Base-by-base conservation (phyloP, 495 filamentous ascomycete species). In the Aspergillus bridgeri region DNA sequence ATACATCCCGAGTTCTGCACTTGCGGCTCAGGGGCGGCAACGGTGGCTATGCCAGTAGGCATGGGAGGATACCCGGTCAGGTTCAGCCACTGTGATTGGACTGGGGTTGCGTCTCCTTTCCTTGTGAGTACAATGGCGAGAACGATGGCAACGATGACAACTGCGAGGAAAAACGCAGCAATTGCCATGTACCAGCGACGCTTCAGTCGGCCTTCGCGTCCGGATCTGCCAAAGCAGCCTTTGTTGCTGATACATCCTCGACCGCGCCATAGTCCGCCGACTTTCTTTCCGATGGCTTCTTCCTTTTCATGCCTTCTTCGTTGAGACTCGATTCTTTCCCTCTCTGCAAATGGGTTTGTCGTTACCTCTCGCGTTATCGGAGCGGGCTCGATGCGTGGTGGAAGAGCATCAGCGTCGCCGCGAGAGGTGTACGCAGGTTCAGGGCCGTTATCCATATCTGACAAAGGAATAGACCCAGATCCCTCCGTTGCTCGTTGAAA, bases 1-100 rank as follows among this genome's bases (percentile, higher is more conserved):
- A 91, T 82, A 59, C 92, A 96, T 5, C 79, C 83, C 3, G 83
- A 81, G 19, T 79, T 78, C 13, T 82, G 72, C 1, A 75, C 65
- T 1, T 81, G 75, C 38, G 84, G 75, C 33, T 86, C 80, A 3
- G 91, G 81, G 3, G 83, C 85, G 3, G 85, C 79, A 24, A 96
- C 80, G 0, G 91, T 95, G 25, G 85, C 77, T 53, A 95, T 77
- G 2, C 92, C 92, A 0, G 89, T 92, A 8, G 88, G 89, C 56
- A 96, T 90, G 0, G 92, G 88, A 33, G 92, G 92, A 60, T 88
- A 96, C 23, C 85, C 85, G 1, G 92, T 95, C 23, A 96, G 68
- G 64, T 95, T 96, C 29, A 95, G 78, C 84, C 88, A 96, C 29
- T 82, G 74, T 5, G 82, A 80, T 58, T 83, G 74, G 17, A 79